Evolutionary conservation across 2,329 filamentous ascomycete genomes (phyloP).

Genomic region (Cladobotryum protrusum): DNA sequence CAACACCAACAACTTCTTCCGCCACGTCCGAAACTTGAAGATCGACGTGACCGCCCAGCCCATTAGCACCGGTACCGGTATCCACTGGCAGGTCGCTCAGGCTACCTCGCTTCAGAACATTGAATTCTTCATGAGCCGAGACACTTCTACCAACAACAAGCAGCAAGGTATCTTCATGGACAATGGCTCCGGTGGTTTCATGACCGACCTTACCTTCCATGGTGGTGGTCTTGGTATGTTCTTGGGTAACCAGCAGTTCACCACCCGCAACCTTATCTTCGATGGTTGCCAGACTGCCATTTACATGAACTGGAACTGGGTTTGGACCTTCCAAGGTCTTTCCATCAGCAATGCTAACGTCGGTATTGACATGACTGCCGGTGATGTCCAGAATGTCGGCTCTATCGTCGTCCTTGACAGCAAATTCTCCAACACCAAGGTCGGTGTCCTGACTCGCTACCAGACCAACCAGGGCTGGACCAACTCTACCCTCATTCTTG

Average conservation of each 20-base stretch:
- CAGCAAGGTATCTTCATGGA: slow-evolving; percentile 81
- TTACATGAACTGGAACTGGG: slow-evolving; percentile 90
- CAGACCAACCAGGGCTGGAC: slow-evolving; percentile 54
- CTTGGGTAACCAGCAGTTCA: slow-evolving; percentile 83
- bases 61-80: slow-evolving; percentile 56
- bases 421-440: slow-evolving; percentile 65
- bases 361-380: slow-evolving; percentile 71
- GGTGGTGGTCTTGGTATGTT: slow-evolving; percentile 74
- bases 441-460: slow-evolving; percentile 68
- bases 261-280: slow-evolving; percentile 75
- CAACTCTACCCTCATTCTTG: slow-evolving; percentile 76
- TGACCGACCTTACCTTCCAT: slow-evolving; percentile 77
- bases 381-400: slow-evolving; percentile 67
- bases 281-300: slow-evolving; percentile 77
- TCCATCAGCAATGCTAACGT: slow-evolving; percentile 68
- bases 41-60: slow-evolving; percentile 68
- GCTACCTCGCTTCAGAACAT: slow-evolving; percentile 77
- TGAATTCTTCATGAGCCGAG: slow-evolving; percentile 69
- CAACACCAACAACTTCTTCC: slow-evolving; percentile 81
- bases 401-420: slow-evolving; percentile 81
- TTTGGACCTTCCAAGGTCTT: slow-evolving; percentile 73
- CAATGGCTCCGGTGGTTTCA: slow-evolving; percentile 77
- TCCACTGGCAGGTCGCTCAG: slow-evolving; percentile 84
- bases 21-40: slow-evolving; percentile 74
- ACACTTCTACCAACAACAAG: slow-evolving; percentile 55